phyloP scores from a whole-genome alignment of 768 basidiomycete species.

The Mycena venus region DNA sequence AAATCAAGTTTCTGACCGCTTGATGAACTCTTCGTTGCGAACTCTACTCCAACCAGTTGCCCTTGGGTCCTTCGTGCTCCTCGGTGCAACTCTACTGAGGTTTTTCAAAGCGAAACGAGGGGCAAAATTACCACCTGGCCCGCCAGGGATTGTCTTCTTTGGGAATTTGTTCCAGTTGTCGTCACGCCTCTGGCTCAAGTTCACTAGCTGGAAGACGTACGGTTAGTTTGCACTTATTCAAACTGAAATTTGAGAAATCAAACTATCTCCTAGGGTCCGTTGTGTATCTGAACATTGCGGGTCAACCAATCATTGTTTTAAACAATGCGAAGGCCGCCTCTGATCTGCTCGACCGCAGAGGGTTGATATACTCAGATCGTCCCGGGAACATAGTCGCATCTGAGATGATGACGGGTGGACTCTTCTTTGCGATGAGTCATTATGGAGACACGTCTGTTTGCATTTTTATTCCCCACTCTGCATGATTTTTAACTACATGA shows the following conservation, averaged over 20 bases:
- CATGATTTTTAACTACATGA: background rate
- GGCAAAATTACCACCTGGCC: constrained; percentile 33
- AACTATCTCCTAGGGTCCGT: constrained; percentile 38
- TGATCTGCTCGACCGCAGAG: constrained; percentile 52
- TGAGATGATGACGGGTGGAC: constrained; percentile 44
- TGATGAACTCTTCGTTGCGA: background rate
- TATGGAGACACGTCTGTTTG: constrained; percentile 34
- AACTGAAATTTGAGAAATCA: background rate
- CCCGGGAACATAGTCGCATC: constrained; percentile 32
- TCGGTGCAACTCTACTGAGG: background rate
- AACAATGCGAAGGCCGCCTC: constrained; percentile 46
- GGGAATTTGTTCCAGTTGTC: constrained; percentile 38
- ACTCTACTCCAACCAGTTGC: background rate
- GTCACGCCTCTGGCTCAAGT: constrained; percentile 29
- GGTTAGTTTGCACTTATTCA: constrained; percentile 8
- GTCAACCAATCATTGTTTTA: constrained; percentile 52
- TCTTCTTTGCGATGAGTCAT: constrained; percentile 39
- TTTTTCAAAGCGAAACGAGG: background rate
- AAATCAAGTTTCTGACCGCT: background rate
- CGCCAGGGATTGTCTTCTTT: constrained; percentile 31
- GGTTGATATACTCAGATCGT: constrained; percentile 43
- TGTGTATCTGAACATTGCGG: constrained; percentile 48
- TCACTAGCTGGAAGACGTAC: constrained; percentile 32
- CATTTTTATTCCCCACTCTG: background rate
- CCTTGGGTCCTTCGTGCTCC: background rate